Conservation (phyloP, 2,329 filamentous ascomycete genomes). For the Tolypocladium ovalisporum region DNA sequence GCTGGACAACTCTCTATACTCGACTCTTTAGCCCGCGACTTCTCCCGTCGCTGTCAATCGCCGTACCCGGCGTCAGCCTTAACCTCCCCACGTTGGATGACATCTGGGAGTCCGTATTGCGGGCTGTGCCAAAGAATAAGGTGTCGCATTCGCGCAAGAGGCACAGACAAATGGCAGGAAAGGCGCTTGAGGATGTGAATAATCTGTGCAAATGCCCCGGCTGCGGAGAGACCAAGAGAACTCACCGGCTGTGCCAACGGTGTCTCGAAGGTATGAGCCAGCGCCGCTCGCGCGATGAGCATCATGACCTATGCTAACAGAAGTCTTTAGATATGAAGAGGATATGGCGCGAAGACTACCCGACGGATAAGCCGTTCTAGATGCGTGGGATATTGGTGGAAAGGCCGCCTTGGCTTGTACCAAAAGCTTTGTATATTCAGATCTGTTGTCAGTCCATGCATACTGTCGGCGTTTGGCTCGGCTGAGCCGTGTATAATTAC, state of each 20-base stretch:
- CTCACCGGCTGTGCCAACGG: constrained; percentile 78
- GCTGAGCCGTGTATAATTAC: constrained; percentile 17
- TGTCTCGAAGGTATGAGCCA: constrained; percentile 66
- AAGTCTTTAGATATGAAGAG: constrained; percentile 29
- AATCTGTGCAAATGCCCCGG: constrained; percentile 79
- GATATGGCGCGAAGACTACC: constrained; percentile 30
- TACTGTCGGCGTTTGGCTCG: constrained; percentile 22
- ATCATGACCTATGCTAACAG: neutral
- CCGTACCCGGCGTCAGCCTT: constrained; percentile 49
- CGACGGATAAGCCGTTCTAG: constrained; percentile 21
- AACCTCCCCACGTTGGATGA: constrained; percentile 52
- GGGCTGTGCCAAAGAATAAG: constrained; percentile 97
- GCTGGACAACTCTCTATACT: constrained; percentile 32
- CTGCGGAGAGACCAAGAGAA: constrained; percentile 78
- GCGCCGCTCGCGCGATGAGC: neutral
- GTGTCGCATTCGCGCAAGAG: constrained; percentile 94
- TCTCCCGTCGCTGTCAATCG: constrained; percentile 43
- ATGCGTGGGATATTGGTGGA: constrained; percentile 2
- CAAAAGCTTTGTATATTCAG: constrained; percentile 19
- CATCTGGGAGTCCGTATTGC: constrained; percentile 87
- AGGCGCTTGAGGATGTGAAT: constrained; percentile 84
- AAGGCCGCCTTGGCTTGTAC: constrained; percentile 11
- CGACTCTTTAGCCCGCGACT: constrained; percentile 34
- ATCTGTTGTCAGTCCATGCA: constrained; percentile 18
- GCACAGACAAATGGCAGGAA: constrained; percentile 88